These are phyloP conservation scores for Acacia crassicarpa DNA, from an alignment of 306 rosid species.

Conservation along the genomic window DNA sequence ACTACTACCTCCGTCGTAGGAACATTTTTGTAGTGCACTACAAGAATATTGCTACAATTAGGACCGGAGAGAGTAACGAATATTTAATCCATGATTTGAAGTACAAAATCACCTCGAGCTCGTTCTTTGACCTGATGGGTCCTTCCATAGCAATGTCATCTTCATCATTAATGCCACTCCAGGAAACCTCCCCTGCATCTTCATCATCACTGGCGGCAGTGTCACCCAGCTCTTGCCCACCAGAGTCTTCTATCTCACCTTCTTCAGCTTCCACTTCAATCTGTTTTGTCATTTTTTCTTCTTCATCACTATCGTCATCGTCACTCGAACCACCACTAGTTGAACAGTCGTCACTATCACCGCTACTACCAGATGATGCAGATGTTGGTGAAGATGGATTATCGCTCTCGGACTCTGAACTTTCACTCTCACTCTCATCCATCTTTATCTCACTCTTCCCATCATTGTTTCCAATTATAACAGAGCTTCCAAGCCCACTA, in stretches of 20 bases:
- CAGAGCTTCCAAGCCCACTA: constrained; percentile 21
- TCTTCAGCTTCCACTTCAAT: constrained; percentile 66
- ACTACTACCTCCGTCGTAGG: no score
- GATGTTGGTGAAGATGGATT: constrained; percentile 30
- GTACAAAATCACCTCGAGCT: constrained; percentile 60
- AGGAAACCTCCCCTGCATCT: background rate
- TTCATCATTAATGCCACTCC: background rate
- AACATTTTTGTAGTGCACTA: no score
- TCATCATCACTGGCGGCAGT: background rate
- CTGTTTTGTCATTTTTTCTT: constrained; percentile 5
- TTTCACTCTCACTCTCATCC: constrained; percentile 31
- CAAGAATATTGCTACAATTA: no score
- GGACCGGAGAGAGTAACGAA: no score
- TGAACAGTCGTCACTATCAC: constrained; percentile 11
- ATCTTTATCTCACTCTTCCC: background rate
- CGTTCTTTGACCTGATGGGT: constrained; percentile 74
- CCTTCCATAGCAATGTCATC: constrained; percentile 21
- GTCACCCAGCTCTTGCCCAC: constrained; percentile 22
- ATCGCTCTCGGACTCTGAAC: constrained; percentile 45
- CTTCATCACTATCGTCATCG: constrained; percentile 14
- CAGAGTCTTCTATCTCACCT: constrained; percentile 68
- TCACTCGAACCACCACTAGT: constrained; percentile 10
- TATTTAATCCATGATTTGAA: background rate
- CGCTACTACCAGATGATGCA: constrained; percentile 32
- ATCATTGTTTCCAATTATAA: constrained; percentile 6